phyloP scores from a whole-genome alignment of 495 filamentous ascomycete genomes.

The Daldinia childiae region DNA sequence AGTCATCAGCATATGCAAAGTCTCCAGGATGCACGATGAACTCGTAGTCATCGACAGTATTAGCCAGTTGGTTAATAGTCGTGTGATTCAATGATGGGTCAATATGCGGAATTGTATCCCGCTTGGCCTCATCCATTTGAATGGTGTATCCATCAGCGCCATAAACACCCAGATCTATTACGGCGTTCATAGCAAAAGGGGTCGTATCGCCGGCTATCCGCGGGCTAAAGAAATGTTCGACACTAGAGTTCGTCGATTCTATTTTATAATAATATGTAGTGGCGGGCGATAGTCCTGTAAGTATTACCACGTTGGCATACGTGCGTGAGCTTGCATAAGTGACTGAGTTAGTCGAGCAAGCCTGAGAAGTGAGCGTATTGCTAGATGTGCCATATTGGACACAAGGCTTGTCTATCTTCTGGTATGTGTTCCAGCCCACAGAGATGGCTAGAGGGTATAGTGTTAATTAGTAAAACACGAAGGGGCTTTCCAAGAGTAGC shows the following conservation, averaged over 20 bases:
- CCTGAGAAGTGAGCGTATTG: conserved; percentile 40
- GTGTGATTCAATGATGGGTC: conserved; percentile 69
- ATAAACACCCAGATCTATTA: conserved; percentile 61
- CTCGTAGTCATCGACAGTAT: conserved; percentile 66
- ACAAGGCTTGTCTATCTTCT: conserved; percentile 51
- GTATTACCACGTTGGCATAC: conserved; percentile 51
- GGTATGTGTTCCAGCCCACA: conserved; percentile 62
- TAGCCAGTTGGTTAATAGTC: conserved; percentile 65
- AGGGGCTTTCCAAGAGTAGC: neutral
- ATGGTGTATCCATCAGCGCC: conserved; percentile 66
- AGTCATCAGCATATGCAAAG: conserved; percentile 61
- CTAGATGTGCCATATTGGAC: conserved; percentile 56
- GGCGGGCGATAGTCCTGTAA: conserved; percentile 47
- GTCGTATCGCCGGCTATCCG: conserved; percentile 57
- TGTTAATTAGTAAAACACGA: conserved; percentile 1
- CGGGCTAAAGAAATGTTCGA: conserved; percentile 65
- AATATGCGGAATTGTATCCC: conserved; percentile 61
- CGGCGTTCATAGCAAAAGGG: conserved; percentile 53
- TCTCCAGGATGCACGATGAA: conserved; percentile 67
- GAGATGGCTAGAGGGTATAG: conserved; percentile 56
- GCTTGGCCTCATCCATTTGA: conserved; percentile 57
- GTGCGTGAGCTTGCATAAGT: conserved; percentile 55
- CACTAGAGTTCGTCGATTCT: conserved; percentile 63
- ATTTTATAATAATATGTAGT: conserved; percentile 64
- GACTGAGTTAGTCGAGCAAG: conserved; percentile 50